A percentile compares a stretch with the other conserved stretches of the same genome.
These are phyloP conservation scores for Mycena indigotica DNA, from an alignment of 768 basidiomycete genomes.

Conservation along the genomic window DNA sequence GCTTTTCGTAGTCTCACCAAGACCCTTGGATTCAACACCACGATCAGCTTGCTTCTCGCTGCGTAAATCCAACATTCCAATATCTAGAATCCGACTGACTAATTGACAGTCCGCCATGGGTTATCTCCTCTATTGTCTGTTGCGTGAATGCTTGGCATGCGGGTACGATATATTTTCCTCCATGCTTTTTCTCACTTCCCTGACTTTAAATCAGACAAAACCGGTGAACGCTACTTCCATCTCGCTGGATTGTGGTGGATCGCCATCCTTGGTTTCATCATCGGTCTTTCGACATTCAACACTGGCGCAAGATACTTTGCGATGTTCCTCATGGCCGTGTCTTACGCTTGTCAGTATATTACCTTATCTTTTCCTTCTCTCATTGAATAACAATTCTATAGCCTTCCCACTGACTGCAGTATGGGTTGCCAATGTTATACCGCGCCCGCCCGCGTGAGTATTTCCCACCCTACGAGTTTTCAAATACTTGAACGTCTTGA, in stretches of 20 bases:
- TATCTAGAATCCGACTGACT: neutral
- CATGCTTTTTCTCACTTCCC: neutral
- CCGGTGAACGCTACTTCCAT: slow-evolving; percentile 70
- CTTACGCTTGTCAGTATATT: slow-evolving; percentile 42
- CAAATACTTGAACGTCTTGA: neutral
- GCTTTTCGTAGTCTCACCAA: slow-evolving; percentile 45
- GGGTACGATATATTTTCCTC: slow-evolving; percentile 25
- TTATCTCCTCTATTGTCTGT: slow-evolving; percentile 53
- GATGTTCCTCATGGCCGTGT: slow-evolving; percentile 64
- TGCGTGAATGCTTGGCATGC: slow-evolving; percentile 58
- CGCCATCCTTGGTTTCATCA: slow-evolving; percentile 62
- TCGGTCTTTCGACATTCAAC: slow-evolving; percentile 54
- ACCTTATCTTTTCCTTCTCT: slow-evolving; percentile 11
- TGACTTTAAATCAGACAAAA: slow-evolving; percentile 43
- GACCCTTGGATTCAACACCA: slow-evolving; percentile 64
- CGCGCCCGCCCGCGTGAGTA: slow-evolving; percentile 58
- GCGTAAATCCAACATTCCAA: slow-evolving; percentile 44
- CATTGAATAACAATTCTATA: slow-evolving; percentile 12
- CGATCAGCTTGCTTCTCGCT: slow-evolving; percentile 58
- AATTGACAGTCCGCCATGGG: slow-evolving; percentile 60
- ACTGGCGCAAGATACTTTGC: slow-evolving; percentile 60
- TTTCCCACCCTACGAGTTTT: neutral
- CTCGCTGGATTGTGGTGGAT: slow-evolving; percentile 59
- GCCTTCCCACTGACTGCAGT: slow-evolving; percentile 53
- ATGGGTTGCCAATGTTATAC: slow-evolving; percentile 64